Conservation (phyloP, 306 rosid species). For the Astragalus glycyphyllos region DNA sequence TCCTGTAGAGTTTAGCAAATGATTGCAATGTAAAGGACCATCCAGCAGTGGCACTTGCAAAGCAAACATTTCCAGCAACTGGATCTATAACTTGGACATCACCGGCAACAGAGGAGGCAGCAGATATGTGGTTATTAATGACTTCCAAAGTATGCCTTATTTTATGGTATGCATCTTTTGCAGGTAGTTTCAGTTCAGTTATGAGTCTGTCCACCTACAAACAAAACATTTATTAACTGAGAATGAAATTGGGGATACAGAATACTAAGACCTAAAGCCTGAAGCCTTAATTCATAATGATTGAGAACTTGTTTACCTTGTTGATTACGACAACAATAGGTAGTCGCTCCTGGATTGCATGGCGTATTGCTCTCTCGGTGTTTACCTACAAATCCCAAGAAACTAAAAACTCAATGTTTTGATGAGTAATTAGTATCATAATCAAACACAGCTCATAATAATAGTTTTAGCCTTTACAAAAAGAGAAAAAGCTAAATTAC, state of each 20-base stretch:
- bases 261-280: not conserved
- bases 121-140: conserved; percentile 82
- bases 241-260: conserved; percentile 11
- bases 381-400: conserved; percentile 68
- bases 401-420: too few relatives aligned
- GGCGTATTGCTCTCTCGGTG: conserved; percentile 97
- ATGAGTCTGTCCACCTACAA: conserved; percentile 90
- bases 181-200: conserved; percentile 93
- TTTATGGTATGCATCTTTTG: conserved; percentile 95
- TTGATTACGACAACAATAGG: conserved; percentile 94
- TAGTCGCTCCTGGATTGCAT: conserved; percentile 89
- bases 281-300: not conserved
- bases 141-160: conserved; percentile 92
- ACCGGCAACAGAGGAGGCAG: conserved; percentile 89
- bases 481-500: not conserved
- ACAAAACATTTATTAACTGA: conserved; percentile 32
- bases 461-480: not conserved
- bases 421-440: conserved; percentile 9
- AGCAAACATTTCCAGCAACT: conserved; percentile 92
- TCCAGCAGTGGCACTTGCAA: conserved; percentile 95
- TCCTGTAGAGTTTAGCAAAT: conserved; percentile 84
- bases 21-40: conserved; percentile 98
- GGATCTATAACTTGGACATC: conserved; percentile 91
- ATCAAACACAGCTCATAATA: not conserved
- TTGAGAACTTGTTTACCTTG: conserved; percentile 58